A percentile compares a stretch with the other conserved stretches of the same genome.
Evolutionary conservation across 768 basidiomycete species (phyloP).

Genomic region (Artomyces pyxidatus): DNA sequence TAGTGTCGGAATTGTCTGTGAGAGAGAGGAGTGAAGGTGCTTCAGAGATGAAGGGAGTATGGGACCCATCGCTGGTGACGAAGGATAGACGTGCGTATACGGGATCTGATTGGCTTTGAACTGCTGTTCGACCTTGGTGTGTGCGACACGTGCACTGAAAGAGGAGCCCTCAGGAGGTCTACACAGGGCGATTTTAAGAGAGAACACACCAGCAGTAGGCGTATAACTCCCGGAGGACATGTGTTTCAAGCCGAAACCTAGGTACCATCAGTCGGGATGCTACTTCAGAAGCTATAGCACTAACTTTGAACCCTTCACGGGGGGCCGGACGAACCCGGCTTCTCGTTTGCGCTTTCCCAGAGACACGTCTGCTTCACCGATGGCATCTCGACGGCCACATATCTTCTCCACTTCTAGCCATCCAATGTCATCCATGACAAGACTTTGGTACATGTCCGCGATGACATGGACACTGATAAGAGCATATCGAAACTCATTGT

Average conservation of each 20-base stretch:
- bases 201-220: conserved; percentile 73
- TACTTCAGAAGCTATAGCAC: background rate
- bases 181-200: background rate
- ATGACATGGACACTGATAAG: conserved; percentile 59
- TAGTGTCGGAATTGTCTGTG: conserved; percentile 72
- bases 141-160: conserved; percentile 82
- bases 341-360: conserved; percentile 27
- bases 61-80: conserved; percentile 21
- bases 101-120: conserved; percentile 77
- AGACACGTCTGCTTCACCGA: conserved; percentile 1
- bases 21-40: conserved; percentile 63
- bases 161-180: background rate
- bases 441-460: conserved; percentile 46
- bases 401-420: conserved; percentile 73
- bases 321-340: conserved; percentile 1
- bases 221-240: conserved; percentile 69
- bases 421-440: conserved; percentile 71
- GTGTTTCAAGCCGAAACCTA: conserved; percentile 62
- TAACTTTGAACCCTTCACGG: conserved; percentile 6
- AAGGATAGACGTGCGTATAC: conserved; percentile 67
- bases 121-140: conserved; percentile 81
- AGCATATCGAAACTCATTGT: conserved; percentile 73
- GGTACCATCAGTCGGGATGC: background rate
- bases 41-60: conserved; percentile 35
- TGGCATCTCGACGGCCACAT: conserved; percentile 28